Evolutionary conservation across 768 basidiomycete species (phyloP), one percentile per base, ranked within the genome.

Genomic region (Lactifluus subvellereus): DNA sequence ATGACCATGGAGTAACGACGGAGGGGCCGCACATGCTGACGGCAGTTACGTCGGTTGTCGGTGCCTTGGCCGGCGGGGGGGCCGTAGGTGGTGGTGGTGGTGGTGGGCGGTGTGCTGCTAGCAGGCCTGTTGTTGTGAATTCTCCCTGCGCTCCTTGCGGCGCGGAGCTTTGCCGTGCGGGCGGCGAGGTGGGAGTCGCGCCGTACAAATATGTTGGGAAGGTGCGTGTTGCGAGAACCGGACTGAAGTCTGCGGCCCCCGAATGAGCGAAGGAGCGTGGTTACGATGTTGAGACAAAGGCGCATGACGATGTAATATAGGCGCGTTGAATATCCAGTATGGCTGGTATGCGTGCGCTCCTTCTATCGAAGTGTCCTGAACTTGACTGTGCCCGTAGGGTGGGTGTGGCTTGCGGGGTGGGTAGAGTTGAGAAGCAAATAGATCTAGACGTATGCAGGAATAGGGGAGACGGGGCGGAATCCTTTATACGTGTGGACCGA

Each of bases 151-250:
- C 59, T 60, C 35, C 22, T 54, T 35, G 58, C 27, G 13, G 63
- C 58, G 63, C 40, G 58, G 30, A 51, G 54, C 42, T 13, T 64
- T 53, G 58, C 58, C 1, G 62, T 30, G 7, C 40, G 65, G 2
- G 65, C 52, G 7, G 60, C 61, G 18, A 37, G 7, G 37, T 49
- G 61, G 38, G 61, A 20, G 52, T 59, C 51, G 40, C 45, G 61
- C 16, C 35, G 61, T 18, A 6, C 48, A 16, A 59, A 63, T 42
- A 64, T 49, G 53, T 55, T 64, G 47, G 54, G 63, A 11, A 63
- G 64, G 61, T 64, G 45, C 1, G 55, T n/a, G 20, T 22, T 40
- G 16, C 53, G 61, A 22, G 42, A 32, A 55, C 50, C 33, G 45
- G 56, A 54, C n/a, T 48, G 35, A 7, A 53, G 42, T 38, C 57